These are phyloP conservation scores for Phaffia tasmanica DNA, from an alignment of 768 basidiomycete genomes.

Conservation along the genomic window DNA sequence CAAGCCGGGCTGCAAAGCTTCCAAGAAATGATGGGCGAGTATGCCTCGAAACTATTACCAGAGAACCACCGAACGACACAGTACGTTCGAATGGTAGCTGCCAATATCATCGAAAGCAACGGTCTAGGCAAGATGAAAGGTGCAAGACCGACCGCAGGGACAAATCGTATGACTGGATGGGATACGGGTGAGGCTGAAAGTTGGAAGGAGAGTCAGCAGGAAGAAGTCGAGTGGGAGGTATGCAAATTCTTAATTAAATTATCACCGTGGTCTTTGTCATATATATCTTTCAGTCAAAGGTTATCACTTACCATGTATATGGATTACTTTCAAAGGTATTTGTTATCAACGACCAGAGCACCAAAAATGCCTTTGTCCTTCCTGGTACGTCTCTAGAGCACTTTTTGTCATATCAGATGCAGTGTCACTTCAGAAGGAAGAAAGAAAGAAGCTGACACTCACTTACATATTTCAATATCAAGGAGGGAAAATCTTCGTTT, in stretches of 20 bases:
- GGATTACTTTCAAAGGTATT: constrained; percentile 52
- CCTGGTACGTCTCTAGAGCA: constrained; percentile 47
- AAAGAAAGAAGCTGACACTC: constrained; percentile 28
- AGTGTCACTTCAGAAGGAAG: too few relatives aligned
- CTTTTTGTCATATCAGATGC: not conserved
- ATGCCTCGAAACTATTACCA: constrained; percentile 51
- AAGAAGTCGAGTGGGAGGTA: constrained; percentile 38
- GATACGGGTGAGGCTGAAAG: constrained; percentile 26
- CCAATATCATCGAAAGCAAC: constrained; percentile 57
- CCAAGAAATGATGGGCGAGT: constrained; percentile 47
- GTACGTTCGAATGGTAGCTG: constrained; percentile 60
- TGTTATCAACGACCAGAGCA: constrained; percentile 60
- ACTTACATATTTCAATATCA: not conserved
- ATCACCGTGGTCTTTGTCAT: constrained; percentile 26
- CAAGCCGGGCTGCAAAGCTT: constrained; percentile 40
- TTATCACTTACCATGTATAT: not conserved
- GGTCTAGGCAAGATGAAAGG: constrained; percentile 56
- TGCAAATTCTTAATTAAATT: constrained; percentile 5
- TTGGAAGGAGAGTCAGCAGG: constrained; percentile 26
- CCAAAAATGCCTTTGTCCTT: constrained; percentile 65
- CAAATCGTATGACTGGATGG: constrained; percentile 26
- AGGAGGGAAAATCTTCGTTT: constrained; percentile 68
- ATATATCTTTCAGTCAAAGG: not conserved
- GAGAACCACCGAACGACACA: constrained; percentile 53
- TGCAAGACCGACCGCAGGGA: constrained; percentile 17